Evolutionary conservation across 768 basidiomycete genomes (phyloP).

Genomic region (Hypholoma fasciculare): DNA sequence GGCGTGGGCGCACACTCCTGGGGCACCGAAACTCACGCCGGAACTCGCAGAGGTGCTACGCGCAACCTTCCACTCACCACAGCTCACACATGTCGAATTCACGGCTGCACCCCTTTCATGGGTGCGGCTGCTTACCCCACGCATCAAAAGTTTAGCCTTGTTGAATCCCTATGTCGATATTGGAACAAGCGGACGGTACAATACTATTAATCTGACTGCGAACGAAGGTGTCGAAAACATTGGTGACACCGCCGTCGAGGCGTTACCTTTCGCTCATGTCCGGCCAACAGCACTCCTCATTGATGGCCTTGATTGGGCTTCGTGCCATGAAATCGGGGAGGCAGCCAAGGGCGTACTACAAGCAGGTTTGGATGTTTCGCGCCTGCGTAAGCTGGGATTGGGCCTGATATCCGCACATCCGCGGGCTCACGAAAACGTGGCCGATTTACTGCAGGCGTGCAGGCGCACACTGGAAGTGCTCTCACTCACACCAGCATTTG

Average conservation of each 20-base stretch:
- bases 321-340: neutral
- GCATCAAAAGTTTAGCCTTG: neutral
- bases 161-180: neutral
- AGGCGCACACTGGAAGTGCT: neutral
- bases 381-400: neutral
- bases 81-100: neutral
- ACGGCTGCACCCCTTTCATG: neutral
- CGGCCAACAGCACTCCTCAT: neutral
- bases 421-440: neutral
- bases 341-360: neutral
- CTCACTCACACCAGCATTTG: neutral
- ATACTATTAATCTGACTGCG: too few relatives aligned
- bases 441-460: neutral
- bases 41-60: neutral
- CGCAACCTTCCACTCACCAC: neutral
- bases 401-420: neutral
- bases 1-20: neutral
- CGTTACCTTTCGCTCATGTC: neutral
- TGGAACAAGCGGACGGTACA: too few relatives aligned
- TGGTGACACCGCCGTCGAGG: too few relatives aligned
- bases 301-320: neutral
- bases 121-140: neutral
- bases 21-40: neutral
- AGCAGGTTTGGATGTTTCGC: neutral
- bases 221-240: too few relatives aligned